These are phyloP conservation scores for Entomortierella beljakovae DNA, from an alignment of 192 early-diverging fungal genomes.

Conservation along the genomic window DNA sequence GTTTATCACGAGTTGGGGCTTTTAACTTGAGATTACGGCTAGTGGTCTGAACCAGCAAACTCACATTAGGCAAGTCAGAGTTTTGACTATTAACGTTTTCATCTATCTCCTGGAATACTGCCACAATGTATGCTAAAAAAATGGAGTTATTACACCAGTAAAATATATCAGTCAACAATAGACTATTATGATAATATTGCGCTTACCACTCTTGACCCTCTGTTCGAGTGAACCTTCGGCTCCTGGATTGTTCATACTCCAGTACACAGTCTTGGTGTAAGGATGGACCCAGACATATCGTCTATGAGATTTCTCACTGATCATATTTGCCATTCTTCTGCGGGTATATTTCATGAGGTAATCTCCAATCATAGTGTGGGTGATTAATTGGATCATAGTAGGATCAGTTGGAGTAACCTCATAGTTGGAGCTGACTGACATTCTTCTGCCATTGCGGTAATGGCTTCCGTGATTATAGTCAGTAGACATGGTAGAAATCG, in stretches of 20 bases:
- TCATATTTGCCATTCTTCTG: constrained; percentile 57
- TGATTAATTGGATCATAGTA: constrained; percentile 75
- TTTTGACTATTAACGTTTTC: constrained; percentile 25
- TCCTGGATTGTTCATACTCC: constrained; percentile 73
- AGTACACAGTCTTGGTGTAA: constrained; percentile 82
- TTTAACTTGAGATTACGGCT: constrained; percentile 80
- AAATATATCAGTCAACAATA: neutral
- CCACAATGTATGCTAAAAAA: constrained; percentile 71
- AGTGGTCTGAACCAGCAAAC: constrained; percentile 74
- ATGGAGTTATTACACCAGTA: neutral
- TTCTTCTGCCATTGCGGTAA: constrained; percentile 23
- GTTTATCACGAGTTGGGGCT: constrained; percentile 71
- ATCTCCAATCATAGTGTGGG: constrained; percentile 84
- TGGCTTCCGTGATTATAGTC: constrained; percentile 34
- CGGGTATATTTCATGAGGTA: constrained; percentile 81
- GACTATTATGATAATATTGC: neutral
- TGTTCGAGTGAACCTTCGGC: constrained; percentile 53
- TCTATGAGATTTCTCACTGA: constrained; percentile 71
- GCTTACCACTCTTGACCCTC: constrained; percentile 62
- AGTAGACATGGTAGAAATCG: constrained; percentile 47
- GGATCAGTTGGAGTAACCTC: constrained; percentile 60
- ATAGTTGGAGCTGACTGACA: constrained; percentile 30
- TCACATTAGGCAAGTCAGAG: constrained; percentile 63
- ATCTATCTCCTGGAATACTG: constrained; percentile 67
- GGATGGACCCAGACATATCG: constrained; percentile 88